Evolutionary conservation across 176 grass and related monocot species (phyloP), one percentile per base, ranked within the genome.

Genomic region (Oryza nivara): DNA sequence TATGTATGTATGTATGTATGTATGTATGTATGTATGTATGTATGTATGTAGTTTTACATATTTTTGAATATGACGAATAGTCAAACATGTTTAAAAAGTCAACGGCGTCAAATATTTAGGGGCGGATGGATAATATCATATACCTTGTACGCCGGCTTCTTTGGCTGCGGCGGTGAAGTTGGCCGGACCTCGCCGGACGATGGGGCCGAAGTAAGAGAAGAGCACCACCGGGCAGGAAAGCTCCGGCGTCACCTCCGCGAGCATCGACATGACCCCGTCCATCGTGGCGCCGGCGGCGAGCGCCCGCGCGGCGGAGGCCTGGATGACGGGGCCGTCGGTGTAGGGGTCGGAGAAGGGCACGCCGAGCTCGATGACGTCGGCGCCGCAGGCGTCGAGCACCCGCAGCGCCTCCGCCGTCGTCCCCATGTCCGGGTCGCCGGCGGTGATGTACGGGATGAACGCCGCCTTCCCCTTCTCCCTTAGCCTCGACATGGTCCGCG

Each of bases 151-250:
- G 0, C 92, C 90, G 60, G 93, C 87, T 67, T 86, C 85, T 80
- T 63, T 87, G 60, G 51, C 72, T 0, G 84, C 86, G 68, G 88
- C 87, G 67, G 88, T 86, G 88, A 94, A 93, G 63, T 83, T 87
- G 4, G 79, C 76, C 0, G 72, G 30, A 4, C 95, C 92, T 16
- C 82, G 85, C 19, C 74, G 87, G 82, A 91, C 8, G 25, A 97
- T 91, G 7, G 90, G 92, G 28, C 83, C 83, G 68, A 92, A 91
- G 48, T 97, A 97, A 35, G 90, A 91, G 75, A 95, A 92, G 58
- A 98, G 81, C 74, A 94, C 92, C 6, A 98, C 72, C 11, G 92
- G 95, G 80, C 95, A 98, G 34, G 95, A 98, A 9, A 98, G 77
- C 70, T 92, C 83, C 68, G 92, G 92, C 36, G 90, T 64, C 25